Base-by-base conservation (phyloP, 768 basidiomycete genomes). In the Termitomyces heimii region DNA sequence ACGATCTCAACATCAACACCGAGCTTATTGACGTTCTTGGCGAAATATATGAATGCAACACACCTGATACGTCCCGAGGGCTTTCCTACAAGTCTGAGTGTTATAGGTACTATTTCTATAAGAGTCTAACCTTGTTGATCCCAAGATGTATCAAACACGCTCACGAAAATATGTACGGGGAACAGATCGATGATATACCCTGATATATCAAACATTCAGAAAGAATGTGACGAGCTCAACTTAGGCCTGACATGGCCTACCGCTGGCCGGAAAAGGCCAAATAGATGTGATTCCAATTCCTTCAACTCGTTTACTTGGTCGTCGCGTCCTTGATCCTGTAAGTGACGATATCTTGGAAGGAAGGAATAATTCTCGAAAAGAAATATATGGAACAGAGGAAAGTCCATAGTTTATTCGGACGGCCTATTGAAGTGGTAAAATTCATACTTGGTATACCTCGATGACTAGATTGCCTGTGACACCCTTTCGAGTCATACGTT, bases 21-120 rank as follows among this genome's bases (percentile, higher is more conserved):
- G 62, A 65, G 32, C 32, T 75, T 28, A 51, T 72, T 0, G 73
- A 77, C 43, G n/a, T 7, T 75, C 70, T 6, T 77, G 53, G 73
- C 74, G 7, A 62, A 66, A 47, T 80, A 77, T 51, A 71, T 77
- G 34, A 75, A 78, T 35, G 63, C 57, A 18, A 66, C 67, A 1
- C 77, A 72, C 60, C 75, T 9, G 66, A 71, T 40, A 68, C 66
- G 1, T 24, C 10, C 16, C 70, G 3, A 54, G 26, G 13, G 60
- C 77, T 20, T 62, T 75, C 45, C 71, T 71, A 0, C 47, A 48
- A 5, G 70, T 63, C 1, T 54, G 57, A 37, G 4, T 62, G 7
- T 35, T 43, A 28, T 13, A 62, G n/a, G 44, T 46, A 53, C 54
- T 61, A 14, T 32, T 60, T 32, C 6, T 63, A 48, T n/a, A n/a